Conservation (phyloP, 768 basidiomycete genomes). For the Plicaturopsis crispa region DNA sequence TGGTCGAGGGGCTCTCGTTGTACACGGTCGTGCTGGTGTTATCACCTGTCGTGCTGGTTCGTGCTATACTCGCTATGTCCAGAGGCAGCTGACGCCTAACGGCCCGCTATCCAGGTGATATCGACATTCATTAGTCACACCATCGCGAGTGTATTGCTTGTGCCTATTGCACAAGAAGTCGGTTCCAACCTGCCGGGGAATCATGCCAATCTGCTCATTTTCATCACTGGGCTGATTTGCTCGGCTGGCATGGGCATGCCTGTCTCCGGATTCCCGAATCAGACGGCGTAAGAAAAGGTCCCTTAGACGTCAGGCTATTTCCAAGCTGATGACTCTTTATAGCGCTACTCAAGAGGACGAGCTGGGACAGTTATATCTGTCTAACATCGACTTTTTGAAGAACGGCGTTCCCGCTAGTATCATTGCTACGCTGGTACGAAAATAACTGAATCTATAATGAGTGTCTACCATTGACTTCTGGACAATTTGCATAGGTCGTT, state of each 20-base stretch:
- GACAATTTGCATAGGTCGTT: constrained; percentile 48
- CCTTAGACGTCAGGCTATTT: background rate
- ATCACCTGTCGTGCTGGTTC: constrained; percentile 61
- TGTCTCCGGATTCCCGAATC: constrained; percentile 98
- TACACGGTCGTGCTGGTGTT: constrained; percentile 69
- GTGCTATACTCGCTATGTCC: constrained; percentile 13
- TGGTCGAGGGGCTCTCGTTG: constrained; percentile 55
- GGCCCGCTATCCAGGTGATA: constrained; percentile 43
- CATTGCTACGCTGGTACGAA: constrained; percentile 76
- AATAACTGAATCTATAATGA: constrained; percentile 31
- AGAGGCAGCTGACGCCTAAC: too few relatives aligned
- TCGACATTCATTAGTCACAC: constrained; percentile 98
- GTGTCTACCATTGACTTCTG: constrained; percentile 3
- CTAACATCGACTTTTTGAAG: constrained; percentile 84
- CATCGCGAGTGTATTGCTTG: constrained; percentile 93
- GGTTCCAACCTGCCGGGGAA: constrained; percentile 65
- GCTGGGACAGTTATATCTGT: constrained; percentile 81
- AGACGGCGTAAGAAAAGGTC: constrained; percentile 73
- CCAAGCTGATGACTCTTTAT: constrained; percentile 3
- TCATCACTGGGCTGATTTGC: constrained; percentile 88
- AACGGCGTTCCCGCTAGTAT: constrained; percentile 94
- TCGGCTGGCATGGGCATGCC: constrained; percentile 98
- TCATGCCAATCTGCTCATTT: constrained; percentile 79
- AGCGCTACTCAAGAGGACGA: constrained; percentile 94
- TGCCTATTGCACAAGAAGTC: constrained; percentile 90